Percentiles rank a stretch among this genome's conserved stretches.
Conservation (phyloP, 345 rosid genomes). For the Aurinia saxatilis region DNA sequence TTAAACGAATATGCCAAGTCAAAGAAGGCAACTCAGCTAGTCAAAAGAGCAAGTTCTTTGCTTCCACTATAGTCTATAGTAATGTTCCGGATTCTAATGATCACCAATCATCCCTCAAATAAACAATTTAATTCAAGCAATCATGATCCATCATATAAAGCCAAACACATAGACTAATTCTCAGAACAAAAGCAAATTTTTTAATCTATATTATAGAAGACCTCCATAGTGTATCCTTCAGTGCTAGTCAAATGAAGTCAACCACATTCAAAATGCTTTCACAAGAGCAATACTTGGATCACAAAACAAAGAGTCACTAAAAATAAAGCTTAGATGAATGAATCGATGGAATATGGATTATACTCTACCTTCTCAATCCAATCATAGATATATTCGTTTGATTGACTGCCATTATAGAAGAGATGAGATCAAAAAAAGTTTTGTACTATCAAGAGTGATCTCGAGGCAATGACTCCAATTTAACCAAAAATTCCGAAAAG, state of each 20-base stretch:
- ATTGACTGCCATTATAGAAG: too few species aligned
- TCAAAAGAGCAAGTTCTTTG: too few species aligned
- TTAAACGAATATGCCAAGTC: not conserved
- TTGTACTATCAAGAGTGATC: slow-evolving; percentile 1
- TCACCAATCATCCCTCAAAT: not conserved
- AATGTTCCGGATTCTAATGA: not conserved
- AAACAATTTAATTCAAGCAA: not conserved
- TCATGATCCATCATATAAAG: slow-evolving; percentile 1
- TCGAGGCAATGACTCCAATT: not conserved
- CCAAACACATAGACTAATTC: too few species aligned
- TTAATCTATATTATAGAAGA: slow-evolving; percentile 4
- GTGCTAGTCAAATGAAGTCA: too few species aligned
- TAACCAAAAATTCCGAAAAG: not conserved
- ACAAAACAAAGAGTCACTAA: slow-evolving; percentile 10
- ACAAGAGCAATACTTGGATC: too few species aligned
- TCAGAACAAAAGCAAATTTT: not conserved
- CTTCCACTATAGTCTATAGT: not conserved
- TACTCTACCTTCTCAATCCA: not conserved
- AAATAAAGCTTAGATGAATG: not conserved
- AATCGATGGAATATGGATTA: not conserved
- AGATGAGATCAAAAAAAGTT: not conserved
- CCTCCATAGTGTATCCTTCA: not conserved
- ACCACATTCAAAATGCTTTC: too few species aligned
- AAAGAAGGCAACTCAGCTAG: not conserved
- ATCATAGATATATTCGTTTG: too few species aligned